Evolutionary conservation across 2,329 filamentous ascomycete species (phyloP), one percentile per base, ranked within the genome.

Genomic region (Chrysoporthe cubensis): DNA sequence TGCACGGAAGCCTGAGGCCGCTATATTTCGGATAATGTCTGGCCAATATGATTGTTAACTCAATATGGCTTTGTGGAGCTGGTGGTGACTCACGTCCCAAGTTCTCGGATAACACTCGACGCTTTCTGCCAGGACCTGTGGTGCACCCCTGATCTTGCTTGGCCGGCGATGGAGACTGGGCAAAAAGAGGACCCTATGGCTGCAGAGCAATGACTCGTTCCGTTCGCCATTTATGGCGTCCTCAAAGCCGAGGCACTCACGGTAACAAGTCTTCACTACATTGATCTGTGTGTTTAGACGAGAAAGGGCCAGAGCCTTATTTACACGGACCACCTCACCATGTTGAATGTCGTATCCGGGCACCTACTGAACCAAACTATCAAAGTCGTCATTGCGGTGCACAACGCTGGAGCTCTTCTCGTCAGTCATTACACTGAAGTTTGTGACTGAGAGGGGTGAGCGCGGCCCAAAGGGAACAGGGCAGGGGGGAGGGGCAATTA

Each of bases 351-450:
- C 6, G 56, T 14, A 14, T 44, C 63, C 14, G 21, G 40, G 5
- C 59, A 26, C 13, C 32, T 66, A 4, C 54, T 69, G 2, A 42
- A 66, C 16, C 50, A 44, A 14, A 64, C 59, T 2, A 66, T 9
- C 21, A 64, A 66, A 59, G 64, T 66, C 1, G 32, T 68, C 16
- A n/a, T 69, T 21, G 40, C 66, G 58, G 62, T 63, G 16, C 66
- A 66, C 48, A 40, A 64, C 37, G 60, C 57, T 1, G 67, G 67
- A 2, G 37, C 52, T 1, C 54, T 64, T 7, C 52, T 64, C 26
- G 64, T 64, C 18, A 66, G 64, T 32, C 67, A 69, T 1, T 66
- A 64, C n/a, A 16, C 54, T 60, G 48, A 59, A 69, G 34, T 60
- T 50, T 1, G 26, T 69, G 18, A 34, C 37, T 11, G 67, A 66